Percentiles rank a stretch among this genome's conserved stretches.
Evolutionary conservation across 352 stramenopile species (phyloP).

Genomic region (Peronospora farinosa): DNA sequence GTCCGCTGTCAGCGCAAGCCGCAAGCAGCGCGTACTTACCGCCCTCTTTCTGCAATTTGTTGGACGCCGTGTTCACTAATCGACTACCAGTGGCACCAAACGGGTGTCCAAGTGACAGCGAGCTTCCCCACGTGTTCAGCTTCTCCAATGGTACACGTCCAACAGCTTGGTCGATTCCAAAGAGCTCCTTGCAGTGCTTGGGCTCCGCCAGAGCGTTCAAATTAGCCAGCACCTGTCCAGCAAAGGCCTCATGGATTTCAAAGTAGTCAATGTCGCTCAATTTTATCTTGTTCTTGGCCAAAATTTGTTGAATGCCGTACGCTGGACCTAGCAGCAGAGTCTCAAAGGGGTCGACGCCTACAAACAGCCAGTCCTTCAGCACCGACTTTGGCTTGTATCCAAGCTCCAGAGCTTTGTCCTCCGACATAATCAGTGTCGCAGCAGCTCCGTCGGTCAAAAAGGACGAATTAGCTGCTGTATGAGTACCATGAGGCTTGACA

Average conservation of each 20-base stretch:
- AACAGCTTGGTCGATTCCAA: slow-evolving; percentile 85
- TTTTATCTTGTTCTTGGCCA: slow-evolving; percentile 82
- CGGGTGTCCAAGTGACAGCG: slow-evolving; percentile 93
- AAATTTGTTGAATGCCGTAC: slow-evolving; percentile 88
- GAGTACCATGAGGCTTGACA: slow-evolving; percentile 96
- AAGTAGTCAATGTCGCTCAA: slow-evolving; percentile 96
- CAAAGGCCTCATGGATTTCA: slow-evolving; percentile 99
- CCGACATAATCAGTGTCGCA: slow-evolving; percentile 94
- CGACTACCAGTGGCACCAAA: slow-evolving; percentile 95
- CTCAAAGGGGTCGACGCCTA: slow-evolving; percentile 95
- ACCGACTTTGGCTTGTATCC: slow-evolving; percentile 94
- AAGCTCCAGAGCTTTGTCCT: slow-evolving; percentile 92
- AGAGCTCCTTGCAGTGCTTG: slow-evolving; percentile 93
- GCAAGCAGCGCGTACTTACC: slow-evolving; percentile 94
- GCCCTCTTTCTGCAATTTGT: slow-evolving; percentile 94
- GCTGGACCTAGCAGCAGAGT: slow-evolving; percentile 92
- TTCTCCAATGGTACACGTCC: slow-evolving; percentile 91
- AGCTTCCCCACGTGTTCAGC: slow-evolving; percentile 97
- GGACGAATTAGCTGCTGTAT: slow-evolving; percentile 96
- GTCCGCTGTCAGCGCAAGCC: slow-evolving; percentile 95
- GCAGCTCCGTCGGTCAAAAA: slow-evolving; percentile 97
- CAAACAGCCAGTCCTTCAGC: slow-evolving; percentile 94
- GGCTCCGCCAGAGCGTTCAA: slow-evolving; percentile 92
- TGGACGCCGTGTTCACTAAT: slow-evolving; percentile 95
- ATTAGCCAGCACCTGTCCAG: slow-evolving; percentile 96